These are phyloP conservation scores for Botrytis paeoniae DNA, from an alignment of 2,329 filamentous ascomycete genomes.

Conservation along the genomic window DNA sequence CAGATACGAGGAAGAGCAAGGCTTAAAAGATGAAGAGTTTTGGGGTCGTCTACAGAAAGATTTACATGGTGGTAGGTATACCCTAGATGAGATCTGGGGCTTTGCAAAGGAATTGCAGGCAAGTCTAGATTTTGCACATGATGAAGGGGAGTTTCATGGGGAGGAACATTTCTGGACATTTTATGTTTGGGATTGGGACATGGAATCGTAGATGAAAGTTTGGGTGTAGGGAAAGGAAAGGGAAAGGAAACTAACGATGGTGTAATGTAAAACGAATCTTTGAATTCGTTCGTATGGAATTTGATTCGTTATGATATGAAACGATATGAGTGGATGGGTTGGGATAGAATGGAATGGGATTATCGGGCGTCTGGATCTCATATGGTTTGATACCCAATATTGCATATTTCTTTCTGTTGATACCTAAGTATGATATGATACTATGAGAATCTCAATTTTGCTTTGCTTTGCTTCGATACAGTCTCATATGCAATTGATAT, in stretches of 20 bases:
- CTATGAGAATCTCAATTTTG: neutral
- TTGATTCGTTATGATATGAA: neutral
- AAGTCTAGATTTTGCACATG: slow-evolving; percentile 23
- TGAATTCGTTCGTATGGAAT: neutral
- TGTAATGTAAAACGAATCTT: neutral
- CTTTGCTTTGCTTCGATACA: neutral
- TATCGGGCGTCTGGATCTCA: neutral
- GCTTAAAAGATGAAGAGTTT: neutral
- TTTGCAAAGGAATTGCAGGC: slow-evolving; percentile 33
- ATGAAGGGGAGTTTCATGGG: neutral
- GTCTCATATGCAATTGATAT: neutral
- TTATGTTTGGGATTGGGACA: neutral
- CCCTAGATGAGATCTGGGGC: slow-evolving; percentile 33
- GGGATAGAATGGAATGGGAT: neutral
- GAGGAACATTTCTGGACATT: neutral
- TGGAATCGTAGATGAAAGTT: neutral
- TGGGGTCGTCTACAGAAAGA: slow-evolving; percentile 8
- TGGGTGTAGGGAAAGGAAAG: neutral
- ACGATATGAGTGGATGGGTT: neutral
- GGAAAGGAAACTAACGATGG: neutral
- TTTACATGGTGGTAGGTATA: slow-evolving; percentile 20
- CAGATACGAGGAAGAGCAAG: neutral
- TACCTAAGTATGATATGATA: neutral
- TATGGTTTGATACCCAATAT: neutral
- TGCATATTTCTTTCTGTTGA: neutral